Percentiles rank a stretch among this genome's conserved stretches.
Conservation (phyloP, 192 early-diverging fungal genomes). For the Ambispora gerdemannii region DNA sequence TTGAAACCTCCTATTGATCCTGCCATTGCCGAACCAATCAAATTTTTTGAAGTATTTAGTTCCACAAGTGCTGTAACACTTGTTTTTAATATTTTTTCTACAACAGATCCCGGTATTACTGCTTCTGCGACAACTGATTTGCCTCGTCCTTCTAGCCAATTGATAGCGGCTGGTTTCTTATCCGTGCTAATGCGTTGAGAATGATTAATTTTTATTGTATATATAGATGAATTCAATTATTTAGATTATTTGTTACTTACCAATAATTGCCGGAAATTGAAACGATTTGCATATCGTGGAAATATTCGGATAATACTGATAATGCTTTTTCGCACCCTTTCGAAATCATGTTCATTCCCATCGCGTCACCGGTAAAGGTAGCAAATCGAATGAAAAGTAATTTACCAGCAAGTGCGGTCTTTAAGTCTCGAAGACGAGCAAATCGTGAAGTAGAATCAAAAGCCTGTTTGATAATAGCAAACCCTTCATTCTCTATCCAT, state of each 20-base stretch:
- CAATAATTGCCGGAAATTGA: slow-evolving; percentile 92
- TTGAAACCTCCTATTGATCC: slow-evolving; percentile 90
- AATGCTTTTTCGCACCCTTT: slow-evolving; percentile 89
- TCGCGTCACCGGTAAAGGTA: slow-evolving; percentile 90
- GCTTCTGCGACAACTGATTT: slow-evolving; percentile 89
- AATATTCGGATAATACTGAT: slow-evolving; percentile 54
- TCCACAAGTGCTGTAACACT: slow-evolving; percentile 72
- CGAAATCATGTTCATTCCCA: slow-evolving; percentile 99
- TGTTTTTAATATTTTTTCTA: slow-evolving; percentile 83
- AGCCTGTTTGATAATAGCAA: slow-evolving; percentile 59
- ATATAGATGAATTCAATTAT: too few relatives aligned
- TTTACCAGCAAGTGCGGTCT: slow-evolving; percentile 78
- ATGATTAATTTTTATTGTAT: too few relatives aligned
- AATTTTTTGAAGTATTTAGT: slow-evolving; percentile 84
- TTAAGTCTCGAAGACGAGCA: slow-evolving; percentile 77
- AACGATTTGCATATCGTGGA: slow-evolving; percentile 73
- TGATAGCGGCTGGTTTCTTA: slow-evolving; percentile 94
- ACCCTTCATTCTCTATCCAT: slow-evolving; percentile 73
- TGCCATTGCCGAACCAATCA: slow-evolving; percentile 93
- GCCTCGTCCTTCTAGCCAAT: slow-evolving; percentile 96
- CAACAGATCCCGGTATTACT: slow-evolving; percentile 74
- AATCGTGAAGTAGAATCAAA: slow-evolving; percentile 91
- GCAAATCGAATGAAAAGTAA: slow-evolving; percentile 86
- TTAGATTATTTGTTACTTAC: too few relatives aligned
- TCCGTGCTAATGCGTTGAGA: too few relatives aligned